A percentile compares a stretch with the other conserved stretches of the same genome.
These are phyloP conservation scores for Urochloa ruziziensis DNA, from an alignment of 176 grass and related monocot genomes.

Conservation along the genomic window DNA sequence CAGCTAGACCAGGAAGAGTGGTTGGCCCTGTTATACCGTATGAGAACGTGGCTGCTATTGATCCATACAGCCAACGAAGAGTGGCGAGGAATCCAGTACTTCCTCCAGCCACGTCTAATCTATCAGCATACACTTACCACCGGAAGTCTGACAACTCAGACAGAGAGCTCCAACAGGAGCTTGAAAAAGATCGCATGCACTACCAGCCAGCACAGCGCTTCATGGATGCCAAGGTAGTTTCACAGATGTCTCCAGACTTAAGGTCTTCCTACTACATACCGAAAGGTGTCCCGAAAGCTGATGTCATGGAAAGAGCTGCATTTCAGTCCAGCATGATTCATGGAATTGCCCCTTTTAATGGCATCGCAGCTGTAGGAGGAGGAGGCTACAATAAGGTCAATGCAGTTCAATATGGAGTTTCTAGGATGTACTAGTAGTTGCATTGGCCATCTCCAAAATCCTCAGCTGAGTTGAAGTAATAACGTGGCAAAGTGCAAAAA, in stretches of 20 bases:
- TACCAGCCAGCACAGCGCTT: conserved; percentile 61
- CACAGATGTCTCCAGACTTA: conserved; percentile 53
- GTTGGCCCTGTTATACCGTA: conserved; percentile 63
- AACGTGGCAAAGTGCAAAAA: neutral
- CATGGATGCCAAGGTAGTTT: conserved; percentile 51
- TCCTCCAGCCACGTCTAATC: conserved; percentile 37
- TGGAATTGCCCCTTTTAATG: conserved; percentile 63
- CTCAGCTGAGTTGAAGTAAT: conserved; percentile 27
- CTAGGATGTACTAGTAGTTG: conserved; percentile 80
- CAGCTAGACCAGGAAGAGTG: conserved; percentile 79
- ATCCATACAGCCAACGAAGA: conserved; percentile 66
- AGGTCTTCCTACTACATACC: conserved; percentile 59
- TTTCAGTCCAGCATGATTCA: conserved; percentile 62
- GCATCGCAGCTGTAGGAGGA: conserved; percentile 61
- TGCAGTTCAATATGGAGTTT: conserved; percentile 69
- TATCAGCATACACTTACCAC: conserved; percentile 52
- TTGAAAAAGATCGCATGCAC: conserved; percentile 51
- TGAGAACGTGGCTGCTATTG: conserved; percentile 43
- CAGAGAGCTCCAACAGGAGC: conserved; percentile 49
- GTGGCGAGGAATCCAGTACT: conserved; percentile 62
- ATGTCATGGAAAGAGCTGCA: conserved; percentile 37
- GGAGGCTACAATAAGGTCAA: conserved; percentile 65
- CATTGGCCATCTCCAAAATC: conserved; percentile 21
- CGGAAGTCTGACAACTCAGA: conserved; percentile 42
- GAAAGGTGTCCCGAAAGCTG: conserved; percentile 46